phyloP scores from a whole-genome alignment of 1,284 basidiomycete genomes.

The Apiotrichum veenhuisii region DNA sequence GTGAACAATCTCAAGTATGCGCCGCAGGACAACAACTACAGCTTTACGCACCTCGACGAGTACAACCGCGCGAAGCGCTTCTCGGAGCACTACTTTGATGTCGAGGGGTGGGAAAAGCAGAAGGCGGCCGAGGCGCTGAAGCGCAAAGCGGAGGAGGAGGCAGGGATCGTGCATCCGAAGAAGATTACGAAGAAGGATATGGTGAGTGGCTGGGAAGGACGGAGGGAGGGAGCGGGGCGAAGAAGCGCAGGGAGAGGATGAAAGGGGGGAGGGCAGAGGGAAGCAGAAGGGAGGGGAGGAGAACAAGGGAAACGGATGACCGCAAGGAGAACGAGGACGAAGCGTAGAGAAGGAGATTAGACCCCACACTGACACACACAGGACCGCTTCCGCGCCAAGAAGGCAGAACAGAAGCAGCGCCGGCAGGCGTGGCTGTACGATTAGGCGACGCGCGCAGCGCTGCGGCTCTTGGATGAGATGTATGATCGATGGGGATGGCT shows the following conservation, averaged over 20 bases:
- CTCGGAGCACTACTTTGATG: constrained; percentile 84
- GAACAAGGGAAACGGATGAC: too few species aligned
- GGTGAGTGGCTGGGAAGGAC: constrained; percentile 54
- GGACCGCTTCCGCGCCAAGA: constrained; percentile 85
- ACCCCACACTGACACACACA: constrained; percentile 44
- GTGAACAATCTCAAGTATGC: constrained; percentile 62
- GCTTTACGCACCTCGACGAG: constrained; percentile 73
- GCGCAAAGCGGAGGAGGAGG: constrained; percentile 57
- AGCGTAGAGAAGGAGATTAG: too few species aligned
- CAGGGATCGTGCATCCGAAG: constrained; percentile 55
- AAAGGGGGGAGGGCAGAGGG: too few species aligned
- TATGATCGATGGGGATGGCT: too few species aligned
- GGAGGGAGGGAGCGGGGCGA: neutral
- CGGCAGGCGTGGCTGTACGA: constrained; percentile 86
- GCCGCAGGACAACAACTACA: constrained; percentile 48
- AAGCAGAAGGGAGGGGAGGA: too few species aligned
- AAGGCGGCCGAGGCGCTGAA: constrained; percentile 55
- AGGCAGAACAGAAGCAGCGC: constrained; percentile 72
- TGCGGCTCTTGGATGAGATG: too few species aligned
- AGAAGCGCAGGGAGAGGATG: neutral
- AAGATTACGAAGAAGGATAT: constrained; percentile 78
- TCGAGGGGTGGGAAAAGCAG: constrained; percentile 72
- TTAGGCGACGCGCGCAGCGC: too few species aligned
- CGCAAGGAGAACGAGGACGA: too few species aligned
- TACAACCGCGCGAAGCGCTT: constrained; percentile 78